Evolutionary conservation across 2,329 filamentous ascomycete genomes (phyloP).

Genomic region (Trichocomaceae sp.): DNA sequence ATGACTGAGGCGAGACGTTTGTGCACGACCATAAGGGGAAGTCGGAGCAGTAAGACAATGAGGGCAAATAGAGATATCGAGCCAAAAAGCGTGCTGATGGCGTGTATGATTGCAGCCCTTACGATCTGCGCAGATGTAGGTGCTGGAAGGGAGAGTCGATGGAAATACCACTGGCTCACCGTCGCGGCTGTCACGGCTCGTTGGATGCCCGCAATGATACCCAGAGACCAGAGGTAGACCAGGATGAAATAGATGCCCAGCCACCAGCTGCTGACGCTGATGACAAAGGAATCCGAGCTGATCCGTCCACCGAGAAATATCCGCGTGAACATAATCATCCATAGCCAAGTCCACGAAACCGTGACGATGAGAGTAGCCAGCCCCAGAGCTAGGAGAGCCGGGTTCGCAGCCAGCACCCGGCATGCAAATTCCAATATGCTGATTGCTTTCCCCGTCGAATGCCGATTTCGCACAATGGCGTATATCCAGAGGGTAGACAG

Average conservation of each 20-base stretch:
- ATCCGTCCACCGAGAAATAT: slow-evolving; percentile 92
- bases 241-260: slow-evolving; percentile 85
- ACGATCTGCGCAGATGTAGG: slow-evolving; percentile 77
- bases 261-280: slow-evolving; percentile 89
- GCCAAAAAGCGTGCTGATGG: slow-evolving; percentile 79
- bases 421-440: slow-evolving; percentile 89
- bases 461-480: slow-evolving; percentile 71
- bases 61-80: slow-evolving; percentile 86
- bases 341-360: slow-evolving; percentile 88
- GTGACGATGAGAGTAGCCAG: slow-evolving; percentile 68
- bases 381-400: slow-evolving; percentile 75
- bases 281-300: slow-evolving; percentile 61
- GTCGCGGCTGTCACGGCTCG: slow-evolving; percentile 88
- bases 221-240: slow-evolving; percentile 92
- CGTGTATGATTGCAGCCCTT: slow-evolving; percentile 72
- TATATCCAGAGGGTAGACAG: slow-evolving; percentile 75
- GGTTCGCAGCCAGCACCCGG: slow-evolving; percentile 76
- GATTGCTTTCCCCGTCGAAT: slow-evolving; percentile 74
- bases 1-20: slow-evolving; percentile 63
- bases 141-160: slow-evolving; percentile 72
- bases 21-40: slow-evolving; percentile 79
- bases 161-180: slow-evolving; percentile 98
- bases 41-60: slow-evolving; percentile 68
- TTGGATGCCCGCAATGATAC: slow-evolving; percentile 80
- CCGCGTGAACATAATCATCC: slow-evolving; percentile 93